Base-by-base conservation (phyloP, 345 rosid genomes). In the Punica granatum region DNA sequence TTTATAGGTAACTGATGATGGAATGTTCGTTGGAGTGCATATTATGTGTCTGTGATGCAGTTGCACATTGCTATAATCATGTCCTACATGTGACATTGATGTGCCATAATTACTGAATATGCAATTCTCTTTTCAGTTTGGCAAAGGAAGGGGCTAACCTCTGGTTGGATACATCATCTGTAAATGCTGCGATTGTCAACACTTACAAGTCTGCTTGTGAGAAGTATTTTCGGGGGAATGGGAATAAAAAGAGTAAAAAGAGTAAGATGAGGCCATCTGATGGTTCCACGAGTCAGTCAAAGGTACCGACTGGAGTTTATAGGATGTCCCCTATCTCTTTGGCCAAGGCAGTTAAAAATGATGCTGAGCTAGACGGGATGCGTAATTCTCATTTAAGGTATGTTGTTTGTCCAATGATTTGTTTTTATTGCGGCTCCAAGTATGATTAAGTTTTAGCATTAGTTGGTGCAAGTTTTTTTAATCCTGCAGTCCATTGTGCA, bases 331-430 rank as follows among this genome's bases (percentile, higher is more conserved):
- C 98, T n/a, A 75, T 93, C 67, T 85, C 96, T 51, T 69, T 86
- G 66, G 81, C 86, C 32, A 93, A 93, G 85, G 97, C 98, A 60
- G 71, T 93, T 73, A 93, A 93, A 76, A 90, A 93, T 64, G 74
- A 82, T 25, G 81, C 89, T 0, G 98, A 93, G 75, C 74, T 93
- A 75, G 87, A 85, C 75, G 98, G 98, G 72, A 90, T 90, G 98
- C 80, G 68, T 67, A 85, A 85, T 70, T 83, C 86, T 77, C 98
- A 93, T 77, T 83, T 90, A 69, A 89, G 97, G 98, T 90, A 80
- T 53, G n/a, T n/a, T n/a, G 32, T 43, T n/a, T 51, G 58, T n/a
- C 58, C 30, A 23, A n/a, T 51, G 56, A 49, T 51, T 51, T 51
- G 11, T 4, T 11, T 11, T 16, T 56, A n/a, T 13, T 26, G 11